phyloP scores from a whole-genome alignment of 106 monocot species.

The Phalaenopsis equestris region DNA sequence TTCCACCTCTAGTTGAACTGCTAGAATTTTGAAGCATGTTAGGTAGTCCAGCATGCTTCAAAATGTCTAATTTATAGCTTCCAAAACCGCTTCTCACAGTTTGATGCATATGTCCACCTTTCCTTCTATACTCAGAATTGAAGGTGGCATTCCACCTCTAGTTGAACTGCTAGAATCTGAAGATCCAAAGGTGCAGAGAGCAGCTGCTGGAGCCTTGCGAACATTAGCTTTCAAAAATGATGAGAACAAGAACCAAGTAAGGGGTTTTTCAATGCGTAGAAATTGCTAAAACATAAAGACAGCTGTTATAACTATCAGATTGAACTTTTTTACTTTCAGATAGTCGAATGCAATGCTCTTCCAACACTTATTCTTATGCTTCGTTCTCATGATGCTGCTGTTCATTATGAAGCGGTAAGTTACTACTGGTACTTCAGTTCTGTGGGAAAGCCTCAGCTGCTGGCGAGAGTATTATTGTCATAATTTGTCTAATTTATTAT shows the following conservation, averaged over 20 bases:
- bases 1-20: conserved; percentile 94
- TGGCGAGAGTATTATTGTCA: neutral
- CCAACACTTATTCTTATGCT: conserved; percentile 78
- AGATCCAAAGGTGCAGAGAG: conserved; percentile 95
- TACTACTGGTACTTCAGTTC: neutral
- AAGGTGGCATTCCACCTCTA: conserved; percentile 95
- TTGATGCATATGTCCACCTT: neutral
- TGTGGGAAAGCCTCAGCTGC: neutral
- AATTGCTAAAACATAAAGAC: neutral
- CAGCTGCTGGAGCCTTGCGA: conserved; percentile 91
- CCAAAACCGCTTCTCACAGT: neutral
- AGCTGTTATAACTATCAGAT: neutral
- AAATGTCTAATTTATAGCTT: neutral
- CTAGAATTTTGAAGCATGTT: conserved; percentile 79
- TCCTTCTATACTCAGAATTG: conserved; percentile 44
- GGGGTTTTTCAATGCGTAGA: neutral
- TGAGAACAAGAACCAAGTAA: conserved; percentile 92
- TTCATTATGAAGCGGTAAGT: conserved; percentile 89
- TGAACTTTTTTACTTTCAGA: conserved; percentile 28
- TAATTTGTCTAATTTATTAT: neutral
- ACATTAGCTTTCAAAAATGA: conserved; percentile 99
- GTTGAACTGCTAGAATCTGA: conserved; percentile 81
- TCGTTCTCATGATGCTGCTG: conserved; percentile 61
- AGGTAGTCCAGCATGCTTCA: conserved; percentile 37
- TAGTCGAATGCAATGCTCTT: conserved; percentile 89